Evolutionary conservation across 441 rosid genomes (phyloP), one percentile per base, ranked within the genome.

Genomic region (Euphorbia celastroides): DNA sequence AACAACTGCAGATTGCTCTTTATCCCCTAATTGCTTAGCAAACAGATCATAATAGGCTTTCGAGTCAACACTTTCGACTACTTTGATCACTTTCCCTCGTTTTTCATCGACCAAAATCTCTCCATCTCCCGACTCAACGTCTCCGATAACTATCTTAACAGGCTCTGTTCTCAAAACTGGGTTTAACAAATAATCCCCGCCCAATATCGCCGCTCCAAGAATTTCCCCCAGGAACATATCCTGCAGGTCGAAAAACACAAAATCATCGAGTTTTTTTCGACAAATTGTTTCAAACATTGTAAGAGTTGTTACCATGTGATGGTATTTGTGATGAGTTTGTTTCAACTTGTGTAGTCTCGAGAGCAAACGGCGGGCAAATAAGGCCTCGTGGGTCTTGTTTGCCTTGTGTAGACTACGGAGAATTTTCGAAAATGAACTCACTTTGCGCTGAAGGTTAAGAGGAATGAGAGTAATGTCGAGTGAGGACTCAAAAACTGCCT

Each of bases 221-320:
- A 90, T 75, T 78, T 93, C 97, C 1, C 98, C 98, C 71, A 86
- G 69, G 81, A 93, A 93, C 28, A 73, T 88, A 57, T 83, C 90
- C 98, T 87, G 81, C 72, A 77, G 5, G 48, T 34, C 38, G 17
- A 44, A 44, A 17, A 44, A 5, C 50, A 25, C 5, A 67, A 70
- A 56, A 12, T 5, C 41, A 68, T 69, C 60, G 48, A 57, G 59
- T 52, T 10, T 5, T 12, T 12, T 23, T 32, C 10, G 9, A 41
- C 22, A 10, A 61, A 10, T 34, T 66, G 8, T 13, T 16, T 5
- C 2, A 44, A 44, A 44, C 3, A 0, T 44, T 2, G 23, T 19
- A 1, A 22, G 70, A 54, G 57, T 22, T 3, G 17, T 69, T 76
- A 87, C 97, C 92, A 70, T 70, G 65, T 93, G 98, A 16, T 62